Percentiles rank a stretch among this genome's conserved stretches.
These are phyloP conservation scores for Immersiporthe knoxdaviesiana DNA, from an alignment of 2,329 filamentous ascomycete species.

Conservation along the genomic window DNA sequence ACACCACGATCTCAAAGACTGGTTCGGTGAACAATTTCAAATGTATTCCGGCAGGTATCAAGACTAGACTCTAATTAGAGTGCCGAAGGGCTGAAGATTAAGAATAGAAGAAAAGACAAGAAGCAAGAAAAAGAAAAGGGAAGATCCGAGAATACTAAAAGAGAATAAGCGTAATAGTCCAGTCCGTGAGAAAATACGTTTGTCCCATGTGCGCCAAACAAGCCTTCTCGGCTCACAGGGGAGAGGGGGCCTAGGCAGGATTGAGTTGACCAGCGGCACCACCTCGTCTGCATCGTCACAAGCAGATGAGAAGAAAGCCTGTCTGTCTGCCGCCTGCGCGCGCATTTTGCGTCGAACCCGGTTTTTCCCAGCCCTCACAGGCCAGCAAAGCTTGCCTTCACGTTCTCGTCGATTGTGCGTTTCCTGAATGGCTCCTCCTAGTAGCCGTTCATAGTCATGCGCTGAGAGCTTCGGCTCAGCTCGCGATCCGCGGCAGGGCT, in stretches of 20 bases:
- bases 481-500: conserved; percentile 93
- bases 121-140: conserved; percentile 30
- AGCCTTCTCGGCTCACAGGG: conserved; percentile 40
- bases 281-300: conserved; percentile 20
- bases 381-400: conserved; percentile 27
- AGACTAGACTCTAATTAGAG: conserved; percentile 49
- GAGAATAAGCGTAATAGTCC: conserved; percentile 47
- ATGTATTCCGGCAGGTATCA: conserved; percentile 46
- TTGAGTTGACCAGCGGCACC: conserved; percentile 35
- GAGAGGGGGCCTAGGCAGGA: conserved; percentile 36
- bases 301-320: conserved; percentile 19
- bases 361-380: conserved; percentile 29
- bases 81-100: conserved; percentile 36
- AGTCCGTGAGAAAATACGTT: conserved; percentile 44
- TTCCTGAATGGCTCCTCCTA: conserved; percentile 50
- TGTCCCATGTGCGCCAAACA: conserved; percentile 35
- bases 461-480: conserved; percentile 93
- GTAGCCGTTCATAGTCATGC: conserved; percentile 99
- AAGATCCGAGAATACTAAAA: conserved; percentile 46
- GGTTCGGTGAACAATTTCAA: conserved; percentile 24
- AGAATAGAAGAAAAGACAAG: conserved; percentile 37
- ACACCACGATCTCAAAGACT: not conserved
- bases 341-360: conserved; percentile 24
- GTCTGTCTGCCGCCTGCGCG: conserved; percentile 20
- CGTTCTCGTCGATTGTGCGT: conserved; percentile 29